A percentile compares a stretch with the other conserved stretches of the same genome.
phyloP scores from a whole-genome alignment of 148 eudicot genomes.

The Amaranthus palmeri region DNA sequence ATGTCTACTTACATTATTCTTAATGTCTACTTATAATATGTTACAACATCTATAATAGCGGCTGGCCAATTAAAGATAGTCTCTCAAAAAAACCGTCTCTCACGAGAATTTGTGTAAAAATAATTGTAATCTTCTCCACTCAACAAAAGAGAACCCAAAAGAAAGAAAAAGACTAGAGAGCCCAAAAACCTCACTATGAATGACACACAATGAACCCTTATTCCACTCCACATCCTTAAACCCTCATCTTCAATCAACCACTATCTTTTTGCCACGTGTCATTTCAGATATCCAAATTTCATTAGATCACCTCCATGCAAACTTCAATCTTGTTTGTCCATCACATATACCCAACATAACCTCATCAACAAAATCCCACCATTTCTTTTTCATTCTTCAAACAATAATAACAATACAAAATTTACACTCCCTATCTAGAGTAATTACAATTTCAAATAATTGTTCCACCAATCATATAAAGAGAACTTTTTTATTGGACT shows the following conservation, averaged over 20 bases:
- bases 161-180: constrained; percentile 1
- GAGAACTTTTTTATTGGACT: not conserved
- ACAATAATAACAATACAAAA: constrained; percentile 7
- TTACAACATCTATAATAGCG: no score
- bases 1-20: no score
- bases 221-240: constrained; percentile 39
- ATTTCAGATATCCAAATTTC: constrained; percentile 53
- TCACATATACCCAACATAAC: constrained; percentile 33
- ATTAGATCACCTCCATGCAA: constrained; percentile 52
- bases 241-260: constrained; percentile 65
- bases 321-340: constrained; percentile 33
- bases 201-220: constrained; percentile 13
- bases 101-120: no score
- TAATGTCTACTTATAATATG: no score
- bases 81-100: no score
- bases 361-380: constrained; percentile 33
- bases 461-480: constrained; percentile 15
- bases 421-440: no score
- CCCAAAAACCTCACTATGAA: constrained; percentile 13
- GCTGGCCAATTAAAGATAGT: no score
- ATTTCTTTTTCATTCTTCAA: not conserved
- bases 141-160: not conserved
- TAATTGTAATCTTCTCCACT: not conserved
- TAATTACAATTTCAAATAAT: not conserved
- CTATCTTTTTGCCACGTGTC: constrained; percentile 48